Conservation (phyloP, 1,284 basidiomycete genomes). For the Boletus albobrunnescens region DNA sequence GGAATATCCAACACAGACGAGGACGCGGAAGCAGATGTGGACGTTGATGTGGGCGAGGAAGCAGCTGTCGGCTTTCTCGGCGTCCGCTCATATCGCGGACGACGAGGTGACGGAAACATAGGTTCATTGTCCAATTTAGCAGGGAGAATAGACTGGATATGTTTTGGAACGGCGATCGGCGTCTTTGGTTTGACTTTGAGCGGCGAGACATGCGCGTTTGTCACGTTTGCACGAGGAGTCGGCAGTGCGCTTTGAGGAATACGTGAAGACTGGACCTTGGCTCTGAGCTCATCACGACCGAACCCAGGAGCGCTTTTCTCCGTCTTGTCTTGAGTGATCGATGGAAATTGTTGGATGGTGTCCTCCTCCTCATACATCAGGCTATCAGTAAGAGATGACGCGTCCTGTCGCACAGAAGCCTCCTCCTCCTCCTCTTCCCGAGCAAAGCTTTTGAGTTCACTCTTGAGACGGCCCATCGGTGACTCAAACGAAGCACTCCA, state of each 20-base stretch:
- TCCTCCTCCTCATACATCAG: conserved; percentile 35
- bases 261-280: conserved; percentile 40
- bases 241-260: conserved; percentile 33
- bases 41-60: conserved; percentile 32
- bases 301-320: conserved; percentile 40
- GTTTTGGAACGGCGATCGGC: conserved; percentile 53
- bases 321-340: conserved; percentile 43
- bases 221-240: conserved; percentile 37
- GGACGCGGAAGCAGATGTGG: conserved; percentile 16
- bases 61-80: conserved; percentile 24
- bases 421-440: conserved; percentile 38
- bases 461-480: conserved; percentile 69
- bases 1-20: conserved; percentile 32
- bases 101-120: conserved; percentile 41
- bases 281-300: conserved; percentile 48
- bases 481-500: conserved; percentile 71
- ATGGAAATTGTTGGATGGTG: conserved; percentile 29
- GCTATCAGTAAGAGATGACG: conserved; percentile 21
- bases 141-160: conserved; percentile 61
- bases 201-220: conserved; percentile 35
- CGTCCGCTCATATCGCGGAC: conserved; percentile 31
- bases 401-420: conserved; percentile 14
- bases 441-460: conserved; percentile 60
- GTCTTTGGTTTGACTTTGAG: conserved; percentile 44
- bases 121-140: conserved; percentile 56